These are phyloP conservation scores for Phytophthora palmivora DNA, from an alignment of 352 stramenopile genomes.

Conservation along the genomic window DNA sequence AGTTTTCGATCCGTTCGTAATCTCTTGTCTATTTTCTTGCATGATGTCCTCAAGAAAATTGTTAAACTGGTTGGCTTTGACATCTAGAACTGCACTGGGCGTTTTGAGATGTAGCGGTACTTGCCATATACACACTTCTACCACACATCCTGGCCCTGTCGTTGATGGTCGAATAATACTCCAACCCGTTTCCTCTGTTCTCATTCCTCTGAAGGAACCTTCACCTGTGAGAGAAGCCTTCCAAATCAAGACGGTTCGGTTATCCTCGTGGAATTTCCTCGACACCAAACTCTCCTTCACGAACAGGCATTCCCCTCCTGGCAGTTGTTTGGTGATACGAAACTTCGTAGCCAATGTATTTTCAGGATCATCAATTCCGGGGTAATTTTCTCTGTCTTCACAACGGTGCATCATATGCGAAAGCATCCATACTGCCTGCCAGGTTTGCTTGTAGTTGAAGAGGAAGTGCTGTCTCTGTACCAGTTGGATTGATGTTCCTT, in stretches of 20 bases:
- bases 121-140: constrained; percentile 12
- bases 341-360: constrained; percentile 10
- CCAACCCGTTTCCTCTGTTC: constrained; percentile 15
- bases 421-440: constrained; percentile 6
- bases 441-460: constrained; percentile 12
- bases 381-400: constrained; percentile 4
- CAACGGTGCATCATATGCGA: constrained; percentile 6
- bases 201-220: neutral
- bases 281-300: neutral
- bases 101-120: neutral
- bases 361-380: constrained; percentile 2
- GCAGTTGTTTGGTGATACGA: constrained; percentile 3
- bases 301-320: neutral
- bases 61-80: constrained; percentile 1
- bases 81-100: neutral
- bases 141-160: neutral
- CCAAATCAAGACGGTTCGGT: constrained; percentile 6
- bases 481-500: too few relatives aligned
- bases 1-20: constrained; percentile 7
- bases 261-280: neutral
- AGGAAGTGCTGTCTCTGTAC: constrained; percentile 13
- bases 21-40: constrained; percentile 16
- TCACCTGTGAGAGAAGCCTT: too few relatives aligned
- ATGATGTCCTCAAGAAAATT: constrained; percentile 8
- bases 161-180: constrained; percentile 9